These are phyloP conservation scores for Aspergillus bertholletiae DNA, from an alignment of 495 filamentous ascomycete species.

Conservation along the genomic window DNA sequence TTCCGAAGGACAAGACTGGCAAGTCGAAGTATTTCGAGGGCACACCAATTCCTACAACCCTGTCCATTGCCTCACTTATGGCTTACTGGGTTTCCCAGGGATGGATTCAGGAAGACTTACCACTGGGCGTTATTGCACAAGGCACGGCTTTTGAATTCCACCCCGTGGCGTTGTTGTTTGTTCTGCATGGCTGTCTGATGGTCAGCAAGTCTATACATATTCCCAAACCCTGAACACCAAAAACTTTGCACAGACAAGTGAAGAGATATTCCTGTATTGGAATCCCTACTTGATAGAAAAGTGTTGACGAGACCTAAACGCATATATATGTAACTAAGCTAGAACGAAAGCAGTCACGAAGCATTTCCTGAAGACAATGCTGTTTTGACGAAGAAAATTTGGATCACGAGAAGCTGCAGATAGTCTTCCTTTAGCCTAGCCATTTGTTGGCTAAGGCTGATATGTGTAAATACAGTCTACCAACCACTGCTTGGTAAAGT, in stretches of 20 bases:
- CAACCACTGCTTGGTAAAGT: background rate
- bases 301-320: constrained; percentile 10
- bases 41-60: constrained; percentile 87
- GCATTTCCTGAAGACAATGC: constrained; percentile 16
- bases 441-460: background rate
- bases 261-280: constrained; percentile 1
- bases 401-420: constrained; percentile 15
- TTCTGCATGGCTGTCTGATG: constrained; percentile 86
- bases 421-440: constrained; percentile 6
- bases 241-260: constrained; percentile 2
- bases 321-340: constrained; percentile 16
- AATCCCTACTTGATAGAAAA: constrained; percentile 14
- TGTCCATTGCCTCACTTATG: constrained; percentile 79
- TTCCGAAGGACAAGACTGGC: constrained; percentile 87
- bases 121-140: constrained; percentile 59
- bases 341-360: constrained; percentile 11
- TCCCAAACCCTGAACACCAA: constrained; percentile 75
- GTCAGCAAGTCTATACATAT: constrained; percentile 91
- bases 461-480: background rate
- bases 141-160: constrained; percentile 81
- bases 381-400: constrained; percentile 7
- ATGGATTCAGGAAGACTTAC: constrained; percentile 74
- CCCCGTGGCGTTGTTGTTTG: constrained; percentile 77
- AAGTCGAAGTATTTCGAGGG: constrained; percentile 96
- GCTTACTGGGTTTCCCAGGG: constrained; percentile 80